Percentiles rank a stretch among this genome's conserved stretches.
phyloP scores from a whole-genome alignment of 2,329 filamentous ascomycete genomes.

The Pseudopyricularia cyperi region DNA sequence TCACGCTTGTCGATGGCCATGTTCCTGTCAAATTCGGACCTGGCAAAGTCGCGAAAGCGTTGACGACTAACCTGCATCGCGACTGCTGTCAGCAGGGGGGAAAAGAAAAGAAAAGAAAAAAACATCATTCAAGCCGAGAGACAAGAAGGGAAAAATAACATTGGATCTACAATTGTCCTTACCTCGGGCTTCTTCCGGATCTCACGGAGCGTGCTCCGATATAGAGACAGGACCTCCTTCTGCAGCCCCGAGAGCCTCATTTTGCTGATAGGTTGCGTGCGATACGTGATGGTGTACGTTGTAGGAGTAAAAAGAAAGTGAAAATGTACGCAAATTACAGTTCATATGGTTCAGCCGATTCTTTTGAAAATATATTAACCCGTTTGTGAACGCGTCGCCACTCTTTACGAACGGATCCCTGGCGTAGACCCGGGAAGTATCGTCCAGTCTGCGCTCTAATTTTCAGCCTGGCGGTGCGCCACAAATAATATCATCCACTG shows the following conservation, averaged over 20 bases:
- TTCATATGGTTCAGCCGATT: background rate
- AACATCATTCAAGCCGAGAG: too few relatives aligned
- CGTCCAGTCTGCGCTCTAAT: too few relatives aligned
- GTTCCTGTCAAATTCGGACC: slow-evolving; percentile 65
- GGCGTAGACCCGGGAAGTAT: too few relatives aligned
- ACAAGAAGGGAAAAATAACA: too few relatives aligned
- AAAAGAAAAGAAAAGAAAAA: background rate
- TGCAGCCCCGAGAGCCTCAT: slow-evolving; percentile 69
- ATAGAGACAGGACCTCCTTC: slow-evolving; percentile 73
- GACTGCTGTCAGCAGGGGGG: background rate
- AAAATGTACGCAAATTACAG: background rate
- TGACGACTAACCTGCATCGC: slow-evolving; percentile 34
- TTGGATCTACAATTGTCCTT: too few relatives aligned
- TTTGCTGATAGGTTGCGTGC: background rate
- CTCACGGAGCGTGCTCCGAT: slow-evolving; percentile 73
- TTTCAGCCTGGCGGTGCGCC: too few relatives aligned
- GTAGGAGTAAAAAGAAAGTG: background rate
- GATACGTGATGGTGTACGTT: background rate
- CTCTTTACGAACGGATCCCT: too few relatives aligned
- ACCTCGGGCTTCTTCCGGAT: slow-evolving; percentile 70
- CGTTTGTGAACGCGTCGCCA: background rate
- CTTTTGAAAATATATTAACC: background rate
- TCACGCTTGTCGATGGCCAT: slow-evolving; percentile 64
- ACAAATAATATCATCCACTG: too few relatives aligned
- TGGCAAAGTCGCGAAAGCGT: slow-evolving; percentile 54